phyloP scores from a whole-genome alignment of 805 yeast genomes.

The Suhomyces faveliae region DNA sequence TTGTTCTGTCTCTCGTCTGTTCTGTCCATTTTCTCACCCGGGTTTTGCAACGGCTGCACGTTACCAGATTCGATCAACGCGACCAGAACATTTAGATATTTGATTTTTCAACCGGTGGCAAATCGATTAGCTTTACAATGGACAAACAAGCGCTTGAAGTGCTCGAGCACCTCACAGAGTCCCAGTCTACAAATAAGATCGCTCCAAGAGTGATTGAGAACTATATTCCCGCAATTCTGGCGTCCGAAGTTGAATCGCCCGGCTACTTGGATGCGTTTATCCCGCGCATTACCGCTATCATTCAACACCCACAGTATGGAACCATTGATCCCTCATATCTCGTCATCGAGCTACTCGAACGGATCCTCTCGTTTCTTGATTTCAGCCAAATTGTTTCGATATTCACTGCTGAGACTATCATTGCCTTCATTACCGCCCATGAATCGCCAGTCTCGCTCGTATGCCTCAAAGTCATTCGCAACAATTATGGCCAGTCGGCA shows the following conservation, averaged over 20 bases:
- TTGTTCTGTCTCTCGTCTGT: too few species aligned
- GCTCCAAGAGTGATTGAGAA: not conserved
- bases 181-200: not conserved
- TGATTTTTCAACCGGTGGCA: too few species aligned
- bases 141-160: not conserved
- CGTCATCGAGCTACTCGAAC: conserved; percentile 14
- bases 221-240: conserved; percentile 1
- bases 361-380: conserved; percentile 12
- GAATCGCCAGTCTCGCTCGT: not conserved
- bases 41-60: too few species aligned
- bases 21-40: too few species aligned
- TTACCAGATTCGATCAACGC: not conserved
- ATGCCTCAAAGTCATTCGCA: conserved; percentile 3
- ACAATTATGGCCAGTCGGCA: conserved; percentile 5
- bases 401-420: conserved; percentile 13
- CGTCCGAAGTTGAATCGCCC: not conserved
- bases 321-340: conserved; percentile 14
- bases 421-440: conserved; percentile 1
- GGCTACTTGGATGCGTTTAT: conserved; percentile 1
- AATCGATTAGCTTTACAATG: not conserved
- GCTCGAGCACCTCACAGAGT: not conserved
- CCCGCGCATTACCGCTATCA: conserved; percentile 3
- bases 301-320: conserved; percentile 7
- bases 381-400: conserved; percentile 14
- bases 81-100: too few species aligned